phyloP scores from a whole-genome alignment of 2,329 filamentous ascomycete species.

The Fusarium newnesense region DNA sequence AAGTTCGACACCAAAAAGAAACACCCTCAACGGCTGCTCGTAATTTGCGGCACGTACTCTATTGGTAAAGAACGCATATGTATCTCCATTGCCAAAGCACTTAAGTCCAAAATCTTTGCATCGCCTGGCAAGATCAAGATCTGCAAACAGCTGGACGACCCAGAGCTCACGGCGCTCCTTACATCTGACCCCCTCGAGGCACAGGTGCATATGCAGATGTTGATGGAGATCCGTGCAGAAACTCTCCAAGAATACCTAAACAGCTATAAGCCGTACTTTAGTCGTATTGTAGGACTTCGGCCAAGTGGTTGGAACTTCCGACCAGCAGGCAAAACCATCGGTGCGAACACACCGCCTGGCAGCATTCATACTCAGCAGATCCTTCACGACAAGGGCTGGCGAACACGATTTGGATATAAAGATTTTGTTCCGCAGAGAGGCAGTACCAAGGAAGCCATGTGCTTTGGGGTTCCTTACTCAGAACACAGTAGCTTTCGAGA shows the following conservation, averaged over 20 bases:
- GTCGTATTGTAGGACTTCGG: slow-evolving; percentile 87
- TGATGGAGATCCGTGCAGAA: slow-evolving; percentile 93
- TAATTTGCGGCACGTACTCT: slow-evolving; percentile 95
- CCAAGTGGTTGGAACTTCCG: slow-evolving; percentile 96
- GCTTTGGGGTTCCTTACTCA: slow-evolving; percentile 94
- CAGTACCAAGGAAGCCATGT: slow-evolving; percentile 82
- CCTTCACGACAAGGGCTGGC: slow-evolving; percentile 75
- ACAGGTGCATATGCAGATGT: slow-evolving; percentile 96
- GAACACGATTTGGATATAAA: slow-evolving; percentile 73
- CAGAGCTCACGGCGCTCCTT: slow-evolving; percentile 79
- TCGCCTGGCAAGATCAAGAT: slow-evolving; percentile 85
- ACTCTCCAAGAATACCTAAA: slow-evolving; percentile 91
- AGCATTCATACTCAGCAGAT: slow-evolving; percentile 61
- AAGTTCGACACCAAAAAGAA: slow-evolving; percentile 44
- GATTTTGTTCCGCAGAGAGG: slow-evolving; percentile 86
- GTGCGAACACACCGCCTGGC: slow-evolving; percentile 61
- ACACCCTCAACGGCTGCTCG: slow-evolving; percentile 73
- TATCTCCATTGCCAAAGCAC: slow-evolving; percentile 86
- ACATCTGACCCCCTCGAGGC: slow-evolving; percentile 84
- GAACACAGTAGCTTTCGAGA: slow-evolving; percentile 97
- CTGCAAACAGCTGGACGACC: slow-evolving; percentile 84
- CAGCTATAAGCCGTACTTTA: slow-evolving; percentile 82
- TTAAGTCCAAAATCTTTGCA: slow-evolving; percentile 90
- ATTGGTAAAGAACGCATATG: slow-evolving; percentile 98
- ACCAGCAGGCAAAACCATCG: slow-evolving; percentile 68